A percentile compares a stretch with the other conserved stretches of the same genome.
These are phyloP conservation scores for Wallacemonas sp. DNA, from an alignment of 208 protist species.

Conservation along the genomic window DNA sequence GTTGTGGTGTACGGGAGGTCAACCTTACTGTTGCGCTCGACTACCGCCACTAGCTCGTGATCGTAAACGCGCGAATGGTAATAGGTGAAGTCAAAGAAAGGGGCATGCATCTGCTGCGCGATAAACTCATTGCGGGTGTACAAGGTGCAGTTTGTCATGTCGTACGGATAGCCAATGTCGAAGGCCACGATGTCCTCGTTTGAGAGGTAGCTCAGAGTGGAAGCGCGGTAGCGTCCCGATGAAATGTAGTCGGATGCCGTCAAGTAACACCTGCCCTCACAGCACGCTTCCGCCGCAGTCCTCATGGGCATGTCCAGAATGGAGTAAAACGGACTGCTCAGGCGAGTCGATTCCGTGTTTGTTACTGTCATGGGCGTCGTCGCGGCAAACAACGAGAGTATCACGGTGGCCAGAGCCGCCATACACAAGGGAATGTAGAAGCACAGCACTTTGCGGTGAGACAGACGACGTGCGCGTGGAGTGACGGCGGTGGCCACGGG, in stretches of 20 bases:
- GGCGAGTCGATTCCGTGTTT: not conserved
- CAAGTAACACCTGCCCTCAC: too few relatives aligned
- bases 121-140: not conserved
- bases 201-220: not conserved
- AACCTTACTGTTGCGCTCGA: not conserved
- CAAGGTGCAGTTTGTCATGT: slow-evolving; percentile 2
- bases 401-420: not conserved
- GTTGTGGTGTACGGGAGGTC: not conserved
- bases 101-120: not conserved
- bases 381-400: not conserved
- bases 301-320: too few relatives aligned
- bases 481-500: not conserved
- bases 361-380: slow-evolving; percentile 4
- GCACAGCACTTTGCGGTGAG: slow-evolving; percentile 4
- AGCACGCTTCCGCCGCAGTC: too few relatives aligned
- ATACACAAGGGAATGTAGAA: slow-evolving; percentile 11
- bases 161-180: not conserved
- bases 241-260: too few relatives aligned
- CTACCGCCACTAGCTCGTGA: not conserved
- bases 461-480: not conserved
- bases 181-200: not conserved
- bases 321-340: too few relatives aligned
- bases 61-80: too few relatives aligned
- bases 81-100: not conserved
- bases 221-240: too few relatives aligned